Percentiles rank a stretch among this genome's conserved stretches.
Evolutionary conservation across 2,329 filamentous ascomycete genomes (phyloP).

Genomic region (Kalmusia sp.): DNA sequence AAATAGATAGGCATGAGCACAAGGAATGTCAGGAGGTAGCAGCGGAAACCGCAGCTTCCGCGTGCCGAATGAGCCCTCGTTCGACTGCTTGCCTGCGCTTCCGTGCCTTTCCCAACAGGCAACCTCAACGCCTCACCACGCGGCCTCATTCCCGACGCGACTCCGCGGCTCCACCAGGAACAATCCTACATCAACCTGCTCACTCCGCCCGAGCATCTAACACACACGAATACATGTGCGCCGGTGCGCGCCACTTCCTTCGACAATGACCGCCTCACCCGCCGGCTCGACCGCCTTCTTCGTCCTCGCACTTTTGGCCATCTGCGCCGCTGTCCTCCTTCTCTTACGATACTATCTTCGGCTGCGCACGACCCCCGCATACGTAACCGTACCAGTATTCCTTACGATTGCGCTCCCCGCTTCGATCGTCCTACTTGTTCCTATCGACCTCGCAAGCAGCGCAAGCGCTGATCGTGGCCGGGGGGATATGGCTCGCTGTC

Average conservation of each 20-base stretch:
- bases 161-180: not conserved
- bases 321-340: constrained; percentile 79
- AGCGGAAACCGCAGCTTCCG: constrained; percentile 18
- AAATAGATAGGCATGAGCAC: not conserved
- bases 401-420: constrained; percentile 93
- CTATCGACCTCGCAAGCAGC: constrained; percentile 92
- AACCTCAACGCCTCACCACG: constrained; percentile 1
- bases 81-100: constrained; percentile 24
- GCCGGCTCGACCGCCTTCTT: constrained; percentile 84
- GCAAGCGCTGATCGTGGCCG: constrained; percentile 72
- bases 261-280: constrained; percentile 62
- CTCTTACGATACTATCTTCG: constrained; percentile 90
- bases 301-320: constrained; percentile 71
- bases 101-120: constrained; percentile 12
- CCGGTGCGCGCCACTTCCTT: constrained; percentile 13
- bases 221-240: constrained; percentile 21
- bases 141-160: not conserved
- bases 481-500: constrained; percentile 85
- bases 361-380: constrained; percentile 86
- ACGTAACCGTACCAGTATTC: constrained; percentile 90
- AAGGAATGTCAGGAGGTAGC: not conserved
- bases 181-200: not conserved
- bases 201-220: constrained; percentile 5
- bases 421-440: constrained; percentile 88
- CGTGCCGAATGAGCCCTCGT: constrained; percentile 24